Evolutionary conservation across 2,329 filamentous ascomycete species (phyloP).

Genomic region (Paraconiothyrium brasiliense): DNA sequence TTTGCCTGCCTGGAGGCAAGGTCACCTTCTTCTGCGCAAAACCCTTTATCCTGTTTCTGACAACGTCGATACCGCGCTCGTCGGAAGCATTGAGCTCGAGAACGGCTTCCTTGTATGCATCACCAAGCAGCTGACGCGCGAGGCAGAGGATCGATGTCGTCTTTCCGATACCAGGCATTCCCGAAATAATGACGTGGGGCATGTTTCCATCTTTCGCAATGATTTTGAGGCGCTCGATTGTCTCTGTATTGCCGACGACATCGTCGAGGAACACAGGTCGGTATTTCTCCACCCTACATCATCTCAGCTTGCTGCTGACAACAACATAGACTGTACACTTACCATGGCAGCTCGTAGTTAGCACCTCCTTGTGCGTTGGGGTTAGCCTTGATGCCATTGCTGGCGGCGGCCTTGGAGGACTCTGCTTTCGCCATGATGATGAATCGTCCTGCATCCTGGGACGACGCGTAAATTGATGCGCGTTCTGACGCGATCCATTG

Average conservation of each 20-base stretch:
- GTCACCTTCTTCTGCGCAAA: conserved; percentile 99
- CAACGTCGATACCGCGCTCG: conserved; percentile 96
- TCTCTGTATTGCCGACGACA: conserved; percentile 97
- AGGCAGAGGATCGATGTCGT: conserved; percentile 95
- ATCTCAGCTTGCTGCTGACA: conserved; percentile 23
- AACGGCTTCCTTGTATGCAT: conserved; percentile 96
- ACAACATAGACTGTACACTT: conserved; percentile 31
- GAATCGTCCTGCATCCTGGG: conserved; percentile 21
- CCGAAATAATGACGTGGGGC: conserved; percentile 99
- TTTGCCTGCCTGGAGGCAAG: conserved; percentile 87
- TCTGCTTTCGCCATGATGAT: conserved; percentile 58
- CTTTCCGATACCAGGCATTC: conserved; percentile 98
- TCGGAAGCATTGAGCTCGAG: conserved; percentile 96
- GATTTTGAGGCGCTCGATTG: conserved; percentile 95
- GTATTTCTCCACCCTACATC: conserved; percentile 93
- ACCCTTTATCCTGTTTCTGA: conserved; percentile 95
- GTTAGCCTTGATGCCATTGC: conserved; percentile 55
- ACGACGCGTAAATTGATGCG: conserved; percentile 35
- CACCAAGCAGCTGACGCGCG: conserved; percentile 87
- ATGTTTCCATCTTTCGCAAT: conserved; percentile 99
- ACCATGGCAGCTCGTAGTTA: conserved; percentile 85
- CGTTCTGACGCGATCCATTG: conserved; percentile 30
- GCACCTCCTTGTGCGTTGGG: conserved; percentile 51
- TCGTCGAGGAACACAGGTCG: conserved; percentile 94
- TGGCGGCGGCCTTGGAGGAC: conserved; percentile 58